Base-by-base conservation (phyloP, 345 rosid species). In the Lepidium africanum region DNA sequence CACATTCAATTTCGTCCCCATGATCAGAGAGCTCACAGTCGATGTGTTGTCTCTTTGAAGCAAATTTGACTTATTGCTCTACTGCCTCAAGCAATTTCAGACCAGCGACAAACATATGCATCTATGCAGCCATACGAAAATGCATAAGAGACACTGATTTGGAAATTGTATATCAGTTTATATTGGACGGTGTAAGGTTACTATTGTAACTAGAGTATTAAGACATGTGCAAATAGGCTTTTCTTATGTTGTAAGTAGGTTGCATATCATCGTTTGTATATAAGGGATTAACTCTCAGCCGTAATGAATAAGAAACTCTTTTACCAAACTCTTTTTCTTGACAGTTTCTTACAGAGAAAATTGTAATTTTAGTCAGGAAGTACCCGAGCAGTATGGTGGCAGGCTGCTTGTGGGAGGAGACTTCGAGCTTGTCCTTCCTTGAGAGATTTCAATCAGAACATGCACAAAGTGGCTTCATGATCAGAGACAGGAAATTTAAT, bases 341-440 rank as follows among this genome's bases (percentile, higher is more conserved):
- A 21, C 23, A 21, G n/a, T n/a, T n/a, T n/a, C n/a, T n/a, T n/a
- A n/a, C n/a, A n/a, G n/a, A 66, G 47, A 57, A 13, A 69, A 55
- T 53, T 27, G 63, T 66, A 60, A 60, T 9, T 9, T 40, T 19
- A 23, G 12, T 40, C 10, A 42, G 51, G 59, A 42, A 59, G 67
- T 76, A 94, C 99, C 97, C 91, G 99, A 65, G 99, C 93, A 55
- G 95, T 88, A 78, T 94, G 96, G 79, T 94, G 99, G 54, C 90
- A 93, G 32, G 90, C 89, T 65, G 89, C 96, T 80, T 91, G 99
- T 39, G 97, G 87, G 33, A 94, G 84, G 71, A 94, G 92, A 82
- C 97, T 89, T 58, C 93, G 82, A 50, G 86, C 83, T 75, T 89
- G 99, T 40, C 96, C 96, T 81, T 86, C 93, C 71, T 94, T 91